phyloP scores from a whole-genome alignment of 2,329 filamentous ascomycete species.

The Chlorencoelia australis region DNA sequence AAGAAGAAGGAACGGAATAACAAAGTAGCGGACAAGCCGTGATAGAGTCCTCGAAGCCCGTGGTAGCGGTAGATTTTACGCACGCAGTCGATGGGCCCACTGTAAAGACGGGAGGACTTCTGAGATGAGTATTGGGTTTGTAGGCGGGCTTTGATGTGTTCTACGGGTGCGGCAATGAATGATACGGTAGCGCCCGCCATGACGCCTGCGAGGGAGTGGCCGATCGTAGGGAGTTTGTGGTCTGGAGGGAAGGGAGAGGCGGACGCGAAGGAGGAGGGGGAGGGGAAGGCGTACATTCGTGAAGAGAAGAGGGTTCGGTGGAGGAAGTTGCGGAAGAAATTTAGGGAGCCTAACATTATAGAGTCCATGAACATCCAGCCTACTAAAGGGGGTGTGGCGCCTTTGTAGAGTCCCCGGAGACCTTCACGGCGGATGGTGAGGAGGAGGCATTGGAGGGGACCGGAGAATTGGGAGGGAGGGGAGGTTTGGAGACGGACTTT shows the following conservation, averaged over 20 bases:
- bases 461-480: conserved; percentile 64
- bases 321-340: conserved; percentile 76
- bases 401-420: conserved; percentile 81
- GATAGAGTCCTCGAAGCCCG: conserved; percentile 73
- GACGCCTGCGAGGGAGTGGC: conserved; percentile 80
- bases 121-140: conserved; percentile 86
- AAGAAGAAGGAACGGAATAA: conserved; percentile 92
- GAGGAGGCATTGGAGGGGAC: conserved; percentile 74
- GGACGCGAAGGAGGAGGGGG: conserved; percentile 14
- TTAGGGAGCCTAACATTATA: conserved; percentile 83
- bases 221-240: conserved; percentile 57
- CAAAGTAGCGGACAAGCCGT: conserved; percentile 74
- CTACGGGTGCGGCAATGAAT: conserved; percentile 86
- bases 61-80: conserved; percentile 60
- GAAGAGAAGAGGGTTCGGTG: conserved; percentile 69
- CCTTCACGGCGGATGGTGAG: conserved; percentile 84
- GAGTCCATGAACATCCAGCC: conserved; percentile 99
- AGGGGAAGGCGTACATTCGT: conserved; percentile 24
- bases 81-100: conserved; percentile 76
- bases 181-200: conserved; percentile 83
- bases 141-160: conserved; percentile 88
- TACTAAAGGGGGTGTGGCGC: conserved; percentile 79
- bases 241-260: conserved; percentile 20
- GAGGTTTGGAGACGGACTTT: conserved; percentile 94
- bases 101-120: conserved; percentile 71